These are phyloP conservation scores for Selaginella moellendorffii DNA, from an alignment of 75 land plant genomes.

Conservation along the genomic window DNA sequence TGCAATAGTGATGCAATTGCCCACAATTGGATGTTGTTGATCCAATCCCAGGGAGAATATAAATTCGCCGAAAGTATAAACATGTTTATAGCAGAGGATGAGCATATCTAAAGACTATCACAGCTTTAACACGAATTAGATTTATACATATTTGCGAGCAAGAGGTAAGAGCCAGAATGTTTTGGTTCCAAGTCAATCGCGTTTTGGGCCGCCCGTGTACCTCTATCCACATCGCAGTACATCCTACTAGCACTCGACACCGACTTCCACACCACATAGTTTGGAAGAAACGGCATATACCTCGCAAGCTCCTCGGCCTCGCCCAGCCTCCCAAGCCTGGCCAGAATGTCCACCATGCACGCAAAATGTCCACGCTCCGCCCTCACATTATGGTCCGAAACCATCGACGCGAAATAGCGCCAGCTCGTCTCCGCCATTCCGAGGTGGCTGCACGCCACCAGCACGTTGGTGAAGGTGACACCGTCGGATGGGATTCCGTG, in stretches of 20 bases:
- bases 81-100: too few relatives aligned
- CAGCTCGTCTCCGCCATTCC: neutral
- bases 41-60: too few relatives aligned
- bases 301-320: neutral
- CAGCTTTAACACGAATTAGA: too few relatives aligned
- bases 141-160: neutral
- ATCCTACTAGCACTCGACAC: neutral
- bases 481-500: neutral
- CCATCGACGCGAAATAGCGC: neutral
- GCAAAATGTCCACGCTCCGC: neutral
- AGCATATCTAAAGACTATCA: too few relatives aligned
- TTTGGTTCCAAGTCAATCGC: neutral
- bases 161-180: neutral
- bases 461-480: neutral
- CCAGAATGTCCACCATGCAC: constrained; percentile 1
- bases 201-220: neutral
- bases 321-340: neutral
- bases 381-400: neutral
- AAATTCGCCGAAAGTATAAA: too few relatives aligned
- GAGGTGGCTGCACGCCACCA: neutral
- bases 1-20: too few relatives aligned
- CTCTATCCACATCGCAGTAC: neutral
- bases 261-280: neutral
- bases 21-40: too few relatives aligned
- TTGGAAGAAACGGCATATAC: neutral